Conservation (phyloP, 352 stramenopile genomes). For the Globisporangium uncinulatum region DNA sequence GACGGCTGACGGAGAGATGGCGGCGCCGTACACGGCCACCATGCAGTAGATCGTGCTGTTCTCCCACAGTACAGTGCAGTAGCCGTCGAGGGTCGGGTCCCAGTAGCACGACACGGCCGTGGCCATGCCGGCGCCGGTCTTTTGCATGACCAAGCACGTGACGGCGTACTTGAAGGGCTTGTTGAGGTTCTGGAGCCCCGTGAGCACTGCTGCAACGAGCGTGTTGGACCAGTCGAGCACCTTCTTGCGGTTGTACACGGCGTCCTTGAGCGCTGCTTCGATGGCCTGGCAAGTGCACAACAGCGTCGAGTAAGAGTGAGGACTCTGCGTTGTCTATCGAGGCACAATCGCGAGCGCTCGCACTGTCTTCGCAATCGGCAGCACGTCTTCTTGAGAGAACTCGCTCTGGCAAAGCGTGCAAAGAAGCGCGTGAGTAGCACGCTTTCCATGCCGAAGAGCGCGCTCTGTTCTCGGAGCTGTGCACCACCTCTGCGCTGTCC, state of each 20-base stretch:
- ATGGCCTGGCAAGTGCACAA: slow-evolving; percentile 36
- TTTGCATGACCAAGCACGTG: slow-evolving; percentile 85
- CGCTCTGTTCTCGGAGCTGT: background rate
- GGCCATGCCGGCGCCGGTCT: slow-evolving; percentile 66
- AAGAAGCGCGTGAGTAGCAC: background rate
- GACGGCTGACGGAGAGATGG: slow-evolving; percentile 70
- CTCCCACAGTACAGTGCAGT: slow-evolving; percentile 82
- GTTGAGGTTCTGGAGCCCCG: slow-evolving; percentile 80
- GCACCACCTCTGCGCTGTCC: slow-evolving; percentile 48
- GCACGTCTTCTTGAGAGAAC: slow-evolving; percentile 72
- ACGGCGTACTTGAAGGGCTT: slow-evolving; percentile 86
- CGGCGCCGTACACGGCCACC: slow-evolving; percentile 75
- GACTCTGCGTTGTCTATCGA: background rate
- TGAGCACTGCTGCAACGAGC: slow-evolving; percentile 73
- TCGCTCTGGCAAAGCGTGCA: slow-evolving; percentile 38
- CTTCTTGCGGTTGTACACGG: slow-evolving; percentile 83
- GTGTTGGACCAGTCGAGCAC: slow-evolving; percentile 84
- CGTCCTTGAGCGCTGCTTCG: slow-evolving; percentile 71
- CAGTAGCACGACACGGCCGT: slow-evolving; percentile 73
- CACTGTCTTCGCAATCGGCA: slow-evolving; percentile 68
- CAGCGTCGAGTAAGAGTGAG: no score
- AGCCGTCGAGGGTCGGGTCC: slow-evolving; percentile 69
- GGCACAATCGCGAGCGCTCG: background rate
- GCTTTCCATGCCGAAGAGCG: no score
- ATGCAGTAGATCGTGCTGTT: slow-evolving; percentile 85